Base-by-base conservation (phyloP, 441 rosid species). In the Melastoma candidum region DNA sequence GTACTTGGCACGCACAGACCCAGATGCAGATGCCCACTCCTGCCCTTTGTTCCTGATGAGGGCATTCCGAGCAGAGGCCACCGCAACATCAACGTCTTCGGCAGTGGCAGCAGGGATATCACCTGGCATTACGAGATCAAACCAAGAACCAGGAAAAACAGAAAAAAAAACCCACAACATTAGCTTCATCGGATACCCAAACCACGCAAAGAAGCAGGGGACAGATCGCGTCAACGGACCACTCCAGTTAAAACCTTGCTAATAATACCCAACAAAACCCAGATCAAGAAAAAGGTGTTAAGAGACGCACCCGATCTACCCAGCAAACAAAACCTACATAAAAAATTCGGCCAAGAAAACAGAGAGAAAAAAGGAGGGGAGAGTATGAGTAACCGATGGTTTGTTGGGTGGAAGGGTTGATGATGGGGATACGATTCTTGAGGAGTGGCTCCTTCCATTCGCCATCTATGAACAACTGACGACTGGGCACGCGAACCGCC, bases 41-140 rank as follows among this genome's bases (percentile, higher is more conserved):
- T 64, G 68, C 22, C 97, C 97, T 59, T 75, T 83, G 78, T 86
- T 87, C 63, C 84, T 75, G 12, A 70, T 51, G 70, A 93, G 64
- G 14, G 99, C 99, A 63, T 62, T 70, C 64, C 76, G 75, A 59
- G 99, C 97, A 26, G 96, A 87, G 56, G 69, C 84, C 13, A 93
- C 99, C 3, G 99, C 96, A 52, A 89, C 65, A 36, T 81, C 93
- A 63, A 87, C 97, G 75, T 93, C 99, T 73, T 89, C 95, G 12
- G 82, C 71, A 47, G 97, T 87, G 63, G 90, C 99, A 46, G 96
- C 90, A 32, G 99, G 99, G 56, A 93, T 79, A 75, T 87, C 68
- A 61, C 97, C 99, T 93, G 71, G 56, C 60, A 54, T 36, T 36
- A 54, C 41, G 8, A 36, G 41, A 36, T 36, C 41, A 9, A 57